Percentiles rank a stretch among this genome's conserved stretches.
These are phyloP conservation scores for Saccharomyces hybrid DNA, from an alignment of 1,139 yeast species.

Conservation along the genomic window DNA sequence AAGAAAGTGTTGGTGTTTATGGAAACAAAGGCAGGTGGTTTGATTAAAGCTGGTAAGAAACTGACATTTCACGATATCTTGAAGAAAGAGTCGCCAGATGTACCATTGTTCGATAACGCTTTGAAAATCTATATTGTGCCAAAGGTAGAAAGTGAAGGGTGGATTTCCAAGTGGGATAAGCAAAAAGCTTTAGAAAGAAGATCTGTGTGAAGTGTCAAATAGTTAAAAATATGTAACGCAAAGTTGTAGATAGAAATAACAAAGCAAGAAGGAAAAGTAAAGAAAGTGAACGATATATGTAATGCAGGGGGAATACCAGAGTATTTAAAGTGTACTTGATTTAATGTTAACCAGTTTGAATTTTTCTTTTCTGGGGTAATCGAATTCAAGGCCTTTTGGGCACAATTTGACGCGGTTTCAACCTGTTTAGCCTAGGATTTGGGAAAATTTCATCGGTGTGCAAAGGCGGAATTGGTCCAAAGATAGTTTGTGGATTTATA, in stretches of 20 bases:
- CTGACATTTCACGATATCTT: constrained; percentile 58
- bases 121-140: constrained; percentile 77
- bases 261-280: background rate
- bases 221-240: constrained; percentile 3
- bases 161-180: constrained; percentile 67
- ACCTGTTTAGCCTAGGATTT: constrained; percentile 37
- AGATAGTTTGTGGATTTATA: constrained; percentile 63
- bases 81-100: constrained; percentile 52
- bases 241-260: constrained; percentile 3
- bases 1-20: constrained; percentile 63
- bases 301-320: background rate
- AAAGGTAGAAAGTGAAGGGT: constrained; percentile 51
- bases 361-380: background rate
- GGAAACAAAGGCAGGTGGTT: constrained; percentile 80
- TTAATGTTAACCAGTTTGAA: background rate
- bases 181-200: constrained; percentile 52
- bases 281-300: background rate
- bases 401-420: constrained; percentile 55
- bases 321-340: background rate
- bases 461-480: constrained; percentile 70
- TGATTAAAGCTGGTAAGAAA: constrained; percentile 79
- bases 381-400: constrained; percentile 23
- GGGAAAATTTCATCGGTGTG: constrained; percentile 65
- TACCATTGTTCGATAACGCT: constrained; percentile 74
- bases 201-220: constrained; percentile 3